Base-by-base conservation (phyloP, 306 rosid genomes). In the Citrullus colocynthis region DNA sequence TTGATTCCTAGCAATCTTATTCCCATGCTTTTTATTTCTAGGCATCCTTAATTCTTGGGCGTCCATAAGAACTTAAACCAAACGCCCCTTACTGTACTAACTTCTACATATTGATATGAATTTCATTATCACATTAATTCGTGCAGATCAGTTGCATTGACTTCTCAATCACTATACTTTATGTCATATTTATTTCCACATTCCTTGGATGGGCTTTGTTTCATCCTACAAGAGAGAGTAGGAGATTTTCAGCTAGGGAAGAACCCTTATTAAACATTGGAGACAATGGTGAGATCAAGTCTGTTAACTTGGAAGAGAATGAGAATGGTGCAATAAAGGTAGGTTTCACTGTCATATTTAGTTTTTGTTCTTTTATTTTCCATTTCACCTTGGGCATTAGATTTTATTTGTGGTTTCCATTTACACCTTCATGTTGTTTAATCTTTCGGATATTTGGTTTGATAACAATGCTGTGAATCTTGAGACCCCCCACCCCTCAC, bases 131-230 rank as follows among this genome's bases (percentile, higher is more conserved):
- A 42, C 14, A 20, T 44, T 81, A 81, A 48, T 80, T 30, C 77
- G 74, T 79, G 81, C 94, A 94, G 98, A 87, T 88, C 79, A 81
- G 85, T 63, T 94, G 98, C 80, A 84, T 94, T 88, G 98, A 94
- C 55, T 82, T 92, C 78, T 86, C 95, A 51, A 74, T 94, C 56
- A 83, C 88, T 45, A 82, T 91, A 77, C 52, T 90, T 82, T 92
- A 92, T 60, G 44, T 90, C 81, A 55, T 90, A 45, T 86, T 94
- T 78, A 79, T 94, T 76, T 85, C 84, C 21, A 82, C 85, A 76
- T 90, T 94, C 80, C 71, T 89, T 82, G 97, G 96, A 78, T 94
- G 98, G 96, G 83, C 78, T 48, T 84, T 86, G 82, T 77, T 84
- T 88, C 83, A 78, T 78, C 85, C 88, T 86, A 74, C 55, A 78